Conservation (phyloP, 768 basidiomycete species). For the Austroboletus festivus region DNA sequence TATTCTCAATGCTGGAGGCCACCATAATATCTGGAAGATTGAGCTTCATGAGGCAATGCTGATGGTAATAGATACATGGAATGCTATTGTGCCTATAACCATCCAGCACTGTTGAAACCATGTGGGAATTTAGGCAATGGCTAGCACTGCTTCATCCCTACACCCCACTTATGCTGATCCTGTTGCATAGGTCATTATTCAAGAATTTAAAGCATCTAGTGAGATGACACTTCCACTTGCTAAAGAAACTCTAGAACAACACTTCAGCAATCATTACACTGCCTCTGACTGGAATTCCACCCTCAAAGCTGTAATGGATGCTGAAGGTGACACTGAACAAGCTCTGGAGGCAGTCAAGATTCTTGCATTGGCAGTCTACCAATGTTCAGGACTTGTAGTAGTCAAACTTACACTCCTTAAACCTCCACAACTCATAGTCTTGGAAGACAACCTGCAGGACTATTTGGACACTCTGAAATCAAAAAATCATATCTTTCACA, state of each 20-base stretch:
- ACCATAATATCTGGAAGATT: no score
- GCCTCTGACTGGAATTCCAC: neutral
- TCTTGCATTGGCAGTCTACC: neutral
- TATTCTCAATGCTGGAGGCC: no score
- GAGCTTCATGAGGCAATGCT: no score
- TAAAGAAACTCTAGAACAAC: neutral
- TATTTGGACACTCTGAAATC: neutral
- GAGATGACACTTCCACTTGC: neutral
- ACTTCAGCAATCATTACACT: neutral
- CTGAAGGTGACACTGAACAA: neutral
- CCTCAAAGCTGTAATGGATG: constrained; percentile 1
- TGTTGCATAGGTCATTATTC: constrained; percentile 5
- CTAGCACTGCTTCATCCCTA: neutral
- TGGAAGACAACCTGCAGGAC: neutral
- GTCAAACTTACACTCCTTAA: neutral
- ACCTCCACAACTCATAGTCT: neutral
- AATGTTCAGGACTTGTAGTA: neutral
- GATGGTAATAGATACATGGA: no score
- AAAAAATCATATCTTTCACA: neutral
- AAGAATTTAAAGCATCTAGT: constrained; percentile 4
- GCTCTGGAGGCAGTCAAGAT: neutral
- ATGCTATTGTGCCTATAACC: no score
- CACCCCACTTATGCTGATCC: constrained; percentile 5
- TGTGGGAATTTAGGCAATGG: neutral
- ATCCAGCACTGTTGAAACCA: neutral